Conservation (phyloP, 176 grass and related monocot species). For the Leersia perrieri region DNA sequence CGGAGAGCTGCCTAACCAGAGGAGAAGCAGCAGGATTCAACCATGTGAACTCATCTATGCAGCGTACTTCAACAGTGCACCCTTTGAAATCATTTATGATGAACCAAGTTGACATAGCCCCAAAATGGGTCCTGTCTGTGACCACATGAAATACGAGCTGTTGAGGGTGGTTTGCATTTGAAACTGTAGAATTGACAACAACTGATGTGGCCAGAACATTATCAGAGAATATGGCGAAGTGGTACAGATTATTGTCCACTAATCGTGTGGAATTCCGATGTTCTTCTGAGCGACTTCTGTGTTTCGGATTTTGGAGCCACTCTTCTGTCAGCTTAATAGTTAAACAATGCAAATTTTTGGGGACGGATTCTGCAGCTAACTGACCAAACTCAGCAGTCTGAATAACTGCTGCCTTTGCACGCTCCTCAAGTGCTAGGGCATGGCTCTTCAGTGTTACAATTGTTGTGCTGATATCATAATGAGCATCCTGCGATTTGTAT, state of each 20-base stretch:
- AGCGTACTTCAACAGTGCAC: conserved; percentile 79
- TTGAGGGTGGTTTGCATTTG: conserved; percentile 95
- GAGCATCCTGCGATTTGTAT: conserved; percentile 93
- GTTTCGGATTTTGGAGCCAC: conserved; percentile 64
- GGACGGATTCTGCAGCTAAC: conserved; percentile 74
- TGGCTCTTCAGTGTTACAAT: conserved; percentile 89
- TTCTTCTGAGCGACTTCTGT: conserved; percentile 63
- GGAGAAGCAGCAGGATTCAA: conserved; percentile 75
- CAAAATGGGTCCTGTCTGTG: conserved; percentile 72
- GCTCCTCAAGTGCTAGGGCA: conserved; percentile 77
- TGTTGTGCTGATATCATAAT: conserved; percentile 95
- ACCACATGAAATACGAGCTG: conserved; percentile 99
- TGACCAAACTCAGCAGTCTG: conserved; percentile 90
- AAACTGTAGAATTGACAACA: conserved; percentile 93
- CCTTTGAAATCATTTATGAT: conserved; percentile 90
- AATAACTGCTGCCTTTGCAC: conserved; percentile 78
- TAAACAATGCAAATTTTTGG: conserved; percentile 79
- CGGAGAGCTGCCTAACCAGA: conserved; percentile 57
- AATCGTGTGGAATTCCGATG: conserved; percentile 79
- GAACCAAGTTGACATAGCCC: conserved; percentile 92
- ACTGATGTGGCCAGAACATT: conserved; percentile 88
- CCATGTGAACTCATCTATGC: conserved; percentile 92
- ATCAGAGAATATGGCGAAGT: conserved; percentile 97
- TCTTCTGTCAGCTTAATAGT: conserved; percentile 79
- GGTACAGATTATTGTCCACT: conserved; percentile 96